Evolutionary conservation across 345 rosid genomes (phyloP).

Genomic region (Gynandropsis gynandra): DNA sequence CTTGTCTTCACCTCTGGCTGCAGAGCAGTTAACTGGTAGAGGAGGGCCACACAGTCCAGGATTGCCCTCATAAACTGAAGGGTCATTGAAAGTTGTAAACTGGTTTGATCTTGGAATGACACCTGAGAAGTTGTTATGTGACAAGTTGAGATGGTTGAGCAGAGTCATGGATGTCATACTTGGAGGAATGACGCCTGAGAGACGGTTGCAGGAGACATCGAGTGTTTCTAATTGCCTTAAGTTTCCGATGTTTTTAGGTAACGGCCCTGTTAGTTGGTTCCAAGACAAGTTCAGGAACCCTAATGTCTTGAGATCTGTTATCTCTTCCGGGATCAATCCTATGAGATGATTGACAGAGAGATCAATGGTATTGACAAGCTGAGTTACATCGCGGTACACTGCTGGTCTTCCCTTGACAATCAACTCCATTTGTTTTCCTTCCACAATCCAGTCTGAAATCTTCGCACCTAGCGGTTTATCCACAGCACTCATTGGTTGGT

Average conservation of each 20-base stretch:
- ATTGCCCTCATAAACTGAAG: conserved; percentile 21
- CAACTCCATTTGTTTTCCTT: neutral
- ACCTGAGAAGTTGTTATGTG: conserved; percentile 22
- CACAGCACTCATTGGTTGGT: neutral
- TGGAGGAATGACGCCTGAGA: conserved; percentile 22
- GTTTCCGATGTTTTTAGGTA: conserved; percentile 13
- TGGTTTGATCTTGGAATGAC: conserved; percentile 18
- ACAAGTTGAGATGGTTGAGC: conserved; percentile 21
- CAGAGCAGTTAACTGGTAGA: conserved; percentile 8
- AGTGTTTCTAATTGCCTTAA: conserved; percentile 16
- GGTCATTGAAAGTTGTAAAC: conserved; percentile 19
- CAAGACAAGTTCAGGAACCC: conserved; percentile 24
- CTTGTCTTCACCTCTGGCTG: neutral
- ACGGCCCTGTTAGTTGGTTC: conserved; percentile 19
- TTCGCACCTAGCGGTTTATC: neutral
- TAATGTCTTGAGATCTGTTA: conserved; percentile 4
- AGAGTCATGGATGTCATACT: conserved; percentile 11
- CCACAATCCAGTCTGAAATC: neutral
- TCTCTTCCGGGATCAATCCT: conserved; percentile 14
- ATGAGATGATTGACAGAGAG: conserved; percentile 16
- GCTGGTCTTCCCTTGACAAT: conserved; percentile 11
- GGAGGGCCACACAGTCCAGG: conserved; percentile 20
- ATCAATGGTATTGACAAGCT: conserved; percentile 15
- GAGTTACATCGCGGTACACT: conserved; percentile 8
- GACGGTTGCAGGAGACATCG: conserved; percentile 20